phyloP scores from a whole-genome alignment of 2,329 filamentous ascomycete genomes.

The Scedosporium apiospermum region DNA sequence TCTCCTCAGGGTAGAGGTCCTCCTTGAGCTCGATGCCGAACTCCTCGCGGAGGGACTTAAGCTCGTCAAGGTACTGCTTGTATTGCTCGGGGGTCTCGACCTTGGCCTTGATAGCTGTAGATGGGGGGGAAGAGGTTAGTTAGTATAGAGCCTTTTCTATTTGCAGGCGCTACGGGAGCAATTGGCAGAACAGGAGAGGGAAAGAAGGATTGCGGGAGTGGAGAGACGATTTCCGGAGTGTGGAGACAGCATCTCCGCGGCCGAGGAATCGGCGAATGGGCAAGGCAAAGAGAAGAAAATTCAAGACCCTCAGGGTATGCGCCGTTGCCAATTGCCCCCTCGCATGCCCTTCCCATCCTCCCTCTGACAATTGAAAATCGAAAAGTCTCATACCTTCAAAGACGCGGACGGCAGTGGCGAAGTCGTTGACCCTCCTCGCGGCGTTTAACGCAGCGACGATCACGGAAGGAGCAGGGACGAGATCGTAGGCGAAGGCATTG shows the following conservation, averaged over 20 bases:
- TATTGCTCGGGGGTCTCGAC: constrained; percentile 98
- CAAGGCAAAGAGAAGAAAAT: neutral
- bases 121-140: neutral
- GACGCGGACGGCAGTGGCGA: constrained; percentile 92
- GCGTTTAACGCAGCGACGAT: constrained; percentile 86
- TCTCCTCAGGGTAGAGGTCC: constrained; percentile 70
- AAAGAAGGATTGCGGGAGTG: neutral
- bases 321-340: too few relatives aligned
- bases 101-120: constrained; percentile 93
- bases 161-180: neutral
- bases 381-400: constrained; percentile 71
- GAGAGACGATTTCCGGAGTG: too few relatives aligned
- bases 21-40: constrained; percentile 87
- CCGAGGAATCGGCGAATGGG: neutral
- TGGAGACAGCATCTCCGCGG: neutral
- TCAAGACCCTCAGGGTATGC: neutral
- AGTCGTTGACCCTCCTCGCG: constrained; percentile 95
- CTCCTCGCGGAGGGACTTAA: constrained; percentile 87
- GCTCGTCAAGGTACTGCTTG: constrained; percentile 88
- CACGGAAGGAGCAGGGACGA: constrained; percentile 89
- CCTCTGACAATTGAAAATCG: neutral
- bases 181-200: neutral
- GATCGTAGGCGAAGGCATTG: constrained; percentile 99
- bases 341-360: neutral
- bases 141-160: neutral